These are phyloP conservation scores for Firmiana major DNA, from an alignment of 345 rosid species.

Conservation along the genomic window DNA sequence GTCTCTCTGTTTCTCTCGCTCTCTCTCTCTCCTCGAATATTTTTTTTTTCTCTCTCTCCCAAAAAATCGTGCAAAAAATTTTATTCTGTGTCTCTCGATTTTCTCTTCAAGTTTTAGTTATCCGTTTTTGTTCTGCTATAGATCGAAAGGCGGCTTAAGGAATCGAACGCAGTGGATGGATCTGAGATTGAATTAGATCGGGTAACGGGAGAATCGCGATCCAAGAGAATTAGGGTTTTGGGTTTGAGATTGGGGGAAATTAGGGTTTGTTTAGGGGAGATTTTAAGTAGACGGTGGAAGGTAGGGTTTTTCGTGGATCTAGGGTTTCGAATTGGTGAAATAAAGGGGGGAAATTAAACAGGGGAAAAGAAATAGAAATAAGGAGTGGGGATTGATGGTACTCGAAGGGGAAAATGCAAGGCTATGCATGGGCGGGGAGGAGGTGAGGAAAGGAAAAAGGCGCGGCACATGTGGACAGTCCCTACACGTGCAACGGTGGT, in stretches of 20 bases:
- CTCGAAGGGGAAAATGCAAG: constrained; percentile 61
- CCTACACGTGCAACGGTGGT: constrained; percentile 49
- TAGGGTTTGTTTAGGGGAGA: constrained; percentile 26
- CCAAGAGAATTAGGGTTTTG: constrained; percentile 33
- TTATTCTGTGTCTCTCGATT: not conserved
- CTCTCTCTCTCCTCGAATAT: constrained; percentile 9
- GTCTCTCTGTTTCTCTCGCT: constrained; percentile 9
- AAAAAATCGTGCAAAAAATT: constrained; percentile 1
- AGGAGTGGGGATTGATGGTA: constrained; percentile 44
- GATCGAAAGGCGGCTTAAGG: constrained; percentile 27
- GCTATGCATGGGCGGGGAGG: constrained; percentile 62
- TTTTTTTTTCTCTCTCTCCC: constrained; percentile 9
- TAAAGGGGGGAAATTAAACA: not conserved
- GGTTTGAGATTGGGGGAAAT: constrained; percentile 4
- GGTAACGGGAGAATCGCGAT: not conserved
- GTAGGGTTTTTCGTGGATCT: constrained; percentile 25
- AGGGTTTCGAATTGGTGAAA: constrained; percentile 18
- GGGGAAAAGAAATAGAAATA: not conserved
- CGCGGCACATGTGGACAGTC: constrained; percentile 60
- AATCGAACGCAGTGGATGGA: constrained; percentile 27
- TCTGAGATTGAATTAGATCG: constrained; percentile 33
- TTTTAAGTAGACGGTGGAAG: constrained; percentile 10
- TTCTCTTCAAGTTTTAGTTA: constrained; percentile 6
- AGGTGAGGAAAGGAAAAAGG: constrained; percentile 37
- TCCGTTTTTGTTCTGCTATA: constrained; percentile 6